phyloP scores from a whole-genome alignment of 768 basidiomycete species.

The Mrakia blollopis region DNA sequence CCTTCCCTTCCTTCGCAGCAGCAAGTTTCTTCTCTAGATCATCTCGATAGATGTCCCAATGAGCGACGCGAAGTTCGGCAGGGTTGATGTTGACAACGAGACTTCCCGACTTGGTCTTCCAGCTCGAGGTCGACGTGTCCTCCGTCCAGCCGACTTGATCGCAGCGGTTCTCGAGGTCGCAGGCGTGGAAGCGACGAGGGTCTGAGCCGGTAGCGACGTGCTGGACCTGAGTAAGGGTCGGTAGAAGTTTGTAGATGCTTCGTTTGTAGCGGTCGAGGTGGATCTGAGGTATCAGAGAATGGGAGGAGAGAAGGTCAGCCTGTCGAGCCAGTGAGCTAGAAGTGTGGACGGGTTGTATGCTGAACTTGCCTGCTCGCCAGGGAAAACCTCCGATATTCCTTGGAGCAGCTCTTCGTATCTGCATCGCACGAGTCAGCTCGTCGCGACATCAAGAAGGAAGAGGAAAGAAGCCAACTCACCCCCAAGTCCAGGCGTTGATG shows the following conservation, averaged over 20 bases:
- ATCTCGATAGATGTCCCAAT: conserved; percentile 53
- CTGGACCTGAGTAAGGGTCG: not conserved
- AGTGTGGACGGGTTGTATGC: too few species aligned
- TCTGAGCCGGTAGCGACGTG: conserved; percentile 33
- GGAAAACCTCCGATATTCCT: conserved; percentile 63
- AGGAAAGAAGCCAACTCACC: conserved; percentile 44
- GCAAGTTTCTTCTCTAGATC: conserved; percentile 51
- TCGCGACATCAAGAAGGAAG: not conserved
- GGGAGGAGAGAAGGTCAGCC: not conserved
- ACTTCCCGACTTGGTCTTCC: conserved; percentile 41
- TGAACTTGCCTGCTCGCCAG: conserved; percentile 51
- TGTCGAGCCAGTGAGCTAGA: too few species aligned
- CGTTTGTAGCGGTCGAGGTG: conserved; percentile 89
- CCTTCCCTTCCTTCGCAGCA: conserved; percentile 36
- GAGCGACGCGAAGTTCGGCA: conserved; percentile 59
- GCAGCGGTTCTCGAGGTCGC: conserved; percentile 77
- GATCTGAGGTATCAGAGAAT: conserved; percentile 55
- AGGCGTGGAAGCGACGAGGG: conserved; percentile 73
- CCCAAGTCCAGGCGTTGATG: conserved; percentile 92
- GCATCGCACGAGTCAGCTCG: not conserved
- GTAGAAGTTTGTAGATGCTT: conserved; percentile 51
- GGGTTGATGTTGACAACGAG: conserved; percentile 79
- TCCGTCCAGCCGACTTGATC: conserved; percentile 42
- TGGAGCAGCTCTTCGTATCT: conserved; percentile 82
- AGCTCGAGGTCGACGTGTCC: conserved; percentile 41